Evolutionary conservation across 2,329 filamentous ascomycete species (phyloP), one percentile per base, ranked within the genome.

Genomic region (Pyrenochaeta sp.): DNA sequence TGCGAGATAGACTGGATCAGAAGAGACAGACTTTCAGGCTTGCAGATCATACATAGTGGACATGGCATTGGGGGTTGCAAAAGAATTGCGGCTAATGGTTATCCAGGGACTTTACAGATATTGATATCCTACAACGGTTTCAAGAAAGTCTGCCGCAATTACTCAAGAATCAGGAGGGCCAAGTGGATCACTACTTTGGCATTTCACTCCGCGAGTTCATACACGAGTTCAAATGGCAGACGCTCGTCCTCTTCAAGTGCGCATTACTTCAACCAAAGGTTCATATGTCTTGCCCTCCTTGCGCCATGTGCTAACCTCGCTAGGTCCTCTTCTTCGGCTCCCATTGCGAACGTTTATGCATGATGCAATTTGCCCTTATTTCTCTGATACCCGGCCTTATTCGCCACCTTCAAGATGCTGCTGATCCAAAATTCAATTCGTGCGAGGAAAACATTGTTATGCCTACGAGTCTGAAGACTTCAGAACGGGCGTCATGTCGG

Each of bases 301-400:
- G 4, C 15, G 11, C 12, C 11, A 3, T 1, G 21, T 30, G 39
- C 64, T 73, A 32, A 21, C 12, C 0, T 23, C n/a, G n/a, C 0
- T 64, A 97, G 93, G 98, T 98, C 90, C 87, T 99, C 48, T 98
- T 99, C 80, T 99, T 98, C 69, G 93, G 95, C 58, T 92, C 94
- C n/a, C 88, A 92, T 66, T 98, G 95, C 76, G 95, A 99, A 77
- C 86, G 90, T 61, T 81, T 99, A 64, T 99, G 95, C 84, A 96
- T 98, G 90, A 93, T 97, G 78, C 95, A 99, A 76, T 99, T 98
- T 79, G 95, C 94, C 37, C 85, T 99, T 40, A 89, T 99, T 65
- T 97, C 94, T 47, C 82, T 99, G 69, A 96, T 99, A 79, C 95
- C 95, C 41, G 92, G 93, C 54, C 85, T 99, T 51, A 88, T 98